These are phyloP conservation scores for Penicillium frequentans DNA, from an alignment of 2,329 filamentous ascomycete species.

Conservation along the genomic window DNA sequence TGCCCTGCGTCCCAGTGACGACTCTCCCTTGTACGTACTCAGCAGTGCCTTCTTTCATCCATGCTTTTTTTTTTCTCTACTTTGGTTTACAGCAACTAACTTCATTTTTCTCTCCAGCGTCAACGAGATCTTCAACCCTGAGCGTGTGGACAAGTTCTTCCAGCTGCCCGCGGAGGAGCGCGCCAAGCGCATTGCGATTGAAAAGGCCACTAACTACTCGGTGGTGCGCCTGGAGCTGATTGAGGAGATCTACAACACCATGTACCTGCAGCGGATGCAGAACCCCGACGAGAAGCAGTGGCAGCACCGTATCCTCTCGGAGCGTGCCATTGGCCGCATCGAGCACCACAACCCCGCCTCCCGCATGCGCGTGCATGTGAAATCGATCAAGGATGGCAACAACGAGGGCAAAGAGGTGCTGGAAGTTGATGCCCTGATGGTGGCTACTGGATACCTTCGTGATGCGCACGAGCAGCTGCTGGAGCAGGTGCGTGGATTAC, in stretches of 20 bases:
- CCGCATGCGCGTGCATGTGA: constrained; percentile 62
- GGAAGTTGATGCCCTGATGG: constrained; percentile 77
- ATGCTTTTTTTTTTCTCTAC: background rate
- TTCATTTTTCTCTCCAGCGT: constrained; percentile 48
- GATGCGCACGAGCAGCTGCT: constrained; percentile 78
- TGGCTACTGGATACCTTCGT: constrained; percentile 83
- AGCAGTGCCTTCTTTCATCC: background rate
- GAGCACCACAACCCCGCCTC: constrained; percentile 51
- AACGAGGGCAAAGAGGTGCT: constrained; percentile 57
- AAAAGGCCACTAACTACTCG: constrained; percentile 88
- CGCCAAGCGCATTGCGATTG: constrained; percentile 60
- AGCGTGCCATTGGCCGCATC: constrained; percentile 66
- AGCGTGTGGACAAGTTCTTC: constrained; percentile 76
- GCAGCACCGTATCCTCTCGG: constrained; percentile 77
- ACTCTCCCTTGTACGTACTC: constrained; percentile 80
- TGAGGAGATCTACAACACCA: constrained; percentile 80
- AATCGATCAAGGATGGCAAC: constrained; percentile 43
- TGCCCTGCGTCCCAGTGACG: constrained; percentile 85
- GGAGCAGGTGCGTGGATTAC: constrained; percentile 62
- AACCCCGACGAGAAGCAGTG: constrained; percentile 70
- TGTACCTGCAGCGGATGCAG: constrained; percentile 81
- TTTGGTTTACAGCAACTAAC: background rate
- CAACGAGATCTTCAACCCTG: constrained; percentile 94
- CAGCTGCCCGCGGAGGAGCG: constrained; percentile 64
- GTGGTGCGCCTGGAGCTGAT: constrained; percentile 90